Percentiles rank a stretch among this genome's conserved stretches.
phyloP scores from a whole-genome alignment of 495 filamentous ascomycete genomes.

The Patellaria atrata region DNA sequence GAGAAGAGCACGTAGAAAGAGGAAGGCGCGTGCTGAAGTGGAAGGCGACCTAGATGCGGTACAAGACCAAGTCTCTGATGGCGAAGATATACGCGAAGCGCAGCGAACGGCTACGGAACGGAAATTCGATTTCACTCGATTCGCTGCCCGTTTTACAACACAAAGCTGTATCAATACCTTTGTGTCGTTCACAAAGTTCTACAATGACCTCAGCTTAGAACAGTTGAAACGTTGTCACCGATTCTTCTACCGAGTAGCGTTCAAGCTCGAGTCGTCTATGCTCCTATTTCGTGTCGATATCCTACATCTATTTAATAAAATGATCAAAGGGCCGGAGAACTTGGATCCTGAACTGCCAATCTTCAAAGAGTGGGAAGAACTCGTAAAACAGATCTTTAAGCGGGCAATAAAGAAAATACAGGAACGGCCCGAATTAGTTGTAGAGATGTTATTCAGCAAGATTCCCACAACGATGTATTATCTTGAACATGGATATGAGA shows the following conservation, averaged over 20 bases:
- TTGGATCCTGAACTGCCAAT: conserved; percentile 46
- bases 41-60: conserved; percentile 14
- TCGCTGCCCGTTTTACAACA: conserved; percentile 62
- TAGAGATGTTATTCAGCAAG: conserved; percentile 91
- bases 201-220: conserved; percentile 60
- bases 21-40: conserved; percentile 37
- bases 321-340: conserved; percentile 81
- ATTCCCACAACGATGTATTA: conserved; percentile 69
- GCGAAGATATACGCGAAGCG: conserved; percentile 58
- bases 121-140: conserved; percentile 86
- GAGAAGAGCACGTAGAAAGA: conserved; percentile 51
- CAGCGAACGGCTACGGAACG: conserved; percentile 60
- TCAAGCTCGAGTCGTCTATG: conserved; percentile 82
- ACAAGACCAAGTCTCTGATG: conserved; percentile 35
- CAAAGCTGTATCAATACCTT: conserved; percentile 85
- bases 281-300: conserved; percentile 86
- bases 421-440: conserved; percentile 64
- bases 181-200: conserved; percentile 62
- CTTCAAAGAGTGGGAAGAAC: conserved; percentile 84
- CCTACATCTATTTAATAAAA: conserved; percentile 69
- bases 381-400: conserved; percentile 51
- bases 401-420: conserved; percentile 65
- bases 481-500: conserved; percentile 81
- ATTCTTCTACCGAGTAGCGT: conserved; percentile 87
- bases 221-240: conserved; percentile 91